phyloP scores from a whole-genome alignment of 139 green algal species.

The Haematococcus sp. region DNA sequence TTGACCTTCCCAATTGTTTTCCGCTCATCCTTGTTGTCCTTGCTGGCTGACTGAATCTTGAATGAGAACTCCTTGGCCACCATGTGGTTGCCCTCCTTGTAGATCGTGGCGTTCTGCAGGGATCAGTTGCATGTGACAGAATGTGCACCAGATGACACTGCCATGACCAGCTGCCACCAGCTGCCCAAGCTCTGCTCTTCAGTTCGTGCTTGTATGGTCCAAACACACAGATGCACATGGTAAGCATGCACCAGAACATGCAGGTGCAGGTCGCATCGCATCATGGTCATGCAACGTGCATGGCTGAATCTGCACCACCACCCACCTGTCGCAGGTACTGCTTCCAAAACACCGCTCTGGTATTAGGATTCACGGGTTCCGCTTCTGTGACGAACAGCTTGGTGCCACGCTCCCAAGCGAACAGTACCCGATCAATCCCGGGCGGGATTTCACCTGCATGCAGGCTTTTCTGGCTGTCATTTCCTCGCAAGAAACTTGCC shows the following conservation, averaged over 20 bases:
- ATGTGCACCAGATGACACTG: not conserved
- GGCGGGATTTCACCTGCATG: constrained; percentile 44
- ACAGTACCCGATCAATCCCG: constrained; percentile 32
- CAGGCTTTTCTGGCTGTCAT: not conserved
- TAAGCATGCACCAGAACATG: no score
- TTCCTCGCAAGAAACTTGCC: not conserved
- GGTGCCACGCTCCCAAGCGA: constrained; percentile 48
- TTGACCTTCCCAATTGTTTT: constrained; percentile 50
- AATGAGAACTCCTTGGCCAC: constrained; percentile 50
- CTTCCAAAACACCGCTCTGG: constrained; percentile 48
- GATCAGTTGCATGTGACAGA: no score
- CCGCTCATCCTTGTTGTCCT: constrained; percentile 27
- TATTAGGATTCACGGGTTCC: constrained; percentile 43
- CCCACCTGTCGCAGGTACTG: constrained; percentile 52
- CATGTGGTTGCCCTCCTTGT: constrained; percentile 28
- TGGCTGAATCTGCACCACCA: not conserved
- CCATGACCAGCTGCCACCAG: no score
- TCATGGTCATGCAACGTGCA: not conserved
- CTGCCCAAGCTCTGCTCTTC: no score
- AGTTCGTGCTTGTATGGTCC: no score
- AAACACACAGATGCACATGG: no score
- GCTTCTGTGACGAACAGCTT: constrained; percentile 52
- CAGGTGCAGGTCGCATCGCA: no score
- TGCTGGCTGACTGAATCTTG: constrained; percentile 35
- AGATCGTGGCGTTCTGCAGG: constrained; percentile 44